phyloP scores from a whole-genome alignment of 2,329 filamentous ascomycete genomes.

The Emydomyces testavorans region DNA sequence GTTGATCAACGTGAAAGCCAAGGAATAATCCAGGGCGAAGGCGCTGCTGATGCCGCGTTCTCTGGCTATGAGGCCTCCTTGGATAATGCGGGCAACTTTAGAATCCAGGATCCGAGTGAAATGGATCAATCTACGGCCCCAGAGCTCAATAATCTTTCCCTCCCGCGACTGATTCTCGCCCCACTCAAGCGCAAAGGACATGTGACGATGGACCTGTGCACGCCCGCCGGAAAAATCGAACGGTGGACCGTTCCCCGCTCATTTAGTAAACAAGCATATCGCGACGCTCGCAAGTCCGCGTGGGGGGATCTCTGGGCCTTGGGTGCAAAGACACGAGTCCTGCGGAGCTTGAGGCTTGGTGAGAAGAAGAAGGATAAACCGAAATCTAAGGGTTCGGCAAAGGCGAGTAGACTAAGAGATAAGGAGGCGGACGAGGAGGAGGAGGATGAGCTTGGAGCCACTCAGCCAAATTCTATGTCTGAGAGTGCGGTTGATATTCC shows the following conservation, averaged over 20 bases:
- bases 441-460: slow-evolving; percentile 10
- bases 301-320: slow-evolving; percentile 97
- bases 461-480: not conserved
- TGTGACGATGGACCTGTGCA: slow-evolving; percentile 83
- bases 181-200: slow-evolving; percentile 83
- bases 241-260: slow-evolving; percentile 85
- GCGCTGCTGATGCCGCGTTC: slow-evolving; percentile 56
- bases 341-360: slow-evolving; percentile 48
- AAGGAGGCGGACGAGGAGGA: slow-evolving; percentile 12
- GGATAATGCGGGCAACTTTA: slow-evolving; percentile 12
- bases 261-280: slow-evolving; percentile 71
- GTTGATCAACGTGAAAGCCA: slow-evolving; percentile 42
- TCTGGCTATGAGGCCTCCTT: slow-evolving; percentile 52
- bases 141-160: slow-evolving; percentile 47
- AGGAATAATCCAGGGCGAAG: slow-evolving; percentile 40
- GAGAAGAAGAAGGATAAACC: slow-evolving; percentile 35
- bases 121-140: slow-evolving; percentile 15
- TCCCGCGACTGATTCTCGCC: slow-evolving; percentile 66
- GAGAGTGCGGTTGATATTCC: slow-evolving; percentile 11
- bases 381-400: slow-evolving; percentile 20
- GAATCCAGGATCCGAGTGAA: slow-evolving; percentile 5
- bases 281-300: slow-evolving; percentile 74
- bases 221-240: slow-evolving; percentile 70
- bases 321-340: slow-evolving; percentile 73
- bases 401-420: not conserved